phyloP scores from a whole-genome alignment of 2,329 filamentous ascomycete genomes.

The Fusarium sp. region DNA sequence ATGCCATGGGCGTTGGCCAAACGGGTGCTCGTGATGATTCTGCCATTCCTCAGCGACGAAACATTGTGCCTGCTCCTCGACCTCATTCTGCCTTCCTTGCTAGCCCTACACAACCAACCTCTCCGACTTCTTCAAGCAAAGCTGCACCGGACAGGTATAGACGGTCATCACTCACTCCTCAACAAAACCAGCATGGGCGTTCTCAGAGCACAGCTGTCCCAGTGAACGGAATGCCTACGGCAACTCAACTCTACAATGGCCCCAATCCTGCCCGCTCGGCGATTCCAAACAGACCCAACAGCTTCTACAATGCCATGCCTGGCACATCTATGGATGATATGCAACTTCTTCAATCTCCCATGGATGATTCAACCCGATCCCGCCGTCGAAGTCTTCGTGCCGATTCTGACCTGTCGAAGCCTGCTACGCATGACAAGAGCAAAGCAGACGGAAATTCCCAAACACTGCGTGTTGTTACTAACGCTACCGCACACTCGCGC shows the following conservation, averaged over 20 bases:
- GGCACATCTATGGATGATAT: conserved; percentile 74
- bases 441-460: conserved; percentile 53
- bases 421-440: conserved; percentile 33
- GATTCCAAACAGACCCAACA: conserved; percentile 59
- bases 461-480: conserved; percentile 49
- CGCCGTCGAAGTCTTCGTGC: conserved; percentile 83
- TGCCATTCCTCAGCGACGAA: conserved; percentile 53
- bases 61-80: conserved; percentile 51
- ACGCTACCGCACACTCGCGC: conserved; percentile 47
- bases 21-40: conserved; percentile 64
- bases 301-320: conserved; percentile 57
- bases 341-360: conserved; percentile 64
- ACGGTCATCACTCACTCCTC: conserved; percentile 57
- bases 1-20: conserved; percentile 47
- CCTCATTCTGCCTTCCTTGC: conserved; percentile 56
- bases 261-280: conserved; percentile 45
- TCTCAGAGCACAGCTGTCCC: conserved; percentile 50
- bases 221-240: conserved; percentile 38
- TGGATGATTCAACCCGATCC: conserved; percentile 78
- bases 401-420: conserved; percentile 47
- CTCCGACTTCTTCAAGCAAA: conserved; percentile 52
- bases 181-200: conserved; percentile 48
- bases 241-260: conserved; percentile 45
- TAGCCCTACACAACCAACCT: conserved; percentile 59
- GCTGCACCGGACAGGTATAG: conserved; percentile 81